These are phyloP conservation scores for Candida caryicola DNA, from an alignment of 805 yeast species.

Conservation along the genomic window DNA sequence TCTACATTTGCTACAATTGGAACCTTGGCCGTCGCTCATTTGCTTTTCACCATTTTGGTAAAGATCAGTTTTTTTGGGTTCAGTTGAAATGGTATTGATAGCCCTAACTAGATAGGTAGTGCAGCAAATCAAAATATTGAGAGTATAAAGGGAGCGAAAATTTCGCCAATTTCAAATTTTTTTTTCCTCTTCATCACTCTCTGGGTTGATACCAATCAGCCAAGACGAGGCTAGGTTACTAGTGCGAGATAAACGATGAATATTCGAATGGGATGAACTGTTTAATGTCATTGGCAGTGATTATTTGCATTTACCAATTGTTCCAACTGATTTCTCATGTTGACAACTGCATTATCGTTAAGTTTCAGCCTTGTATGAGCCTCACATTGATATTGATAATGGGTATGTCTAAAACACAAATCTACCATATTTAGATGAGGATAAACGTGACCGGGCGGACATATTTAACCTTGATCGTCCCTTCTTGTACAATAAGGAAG, in stretches of 20 bases:
- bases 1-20: slow-evolving; percentile 35
- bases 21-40: slow-evolving; percentile 47
- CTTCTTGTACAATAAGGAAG: slow-evolving; percentile 43
- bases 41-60: slow-evolving; percentile 59
- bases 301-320: slow-evolving; percentile 55
- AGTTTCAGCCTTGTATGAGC: slow-evolving; percentile 67
- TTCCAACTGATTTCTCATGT: slow-evolving; percentile 57
- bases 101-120: slow-evolving; percentile 10
- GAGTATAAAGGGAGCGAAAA: slow-evolving; percentile 6
- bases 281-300: slow-evolving; percentile 34
- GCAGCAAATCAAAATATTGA: slow-evolving; percentile 4
- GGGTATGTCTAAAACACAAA: slow-evolving; percentile 14
- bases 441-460: slow-evolving; percentile 54
- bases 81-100: neutral
- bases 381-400: slow-evolving; percentile 5
- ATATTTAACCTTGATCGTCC: slow-evolving; percentile 35
- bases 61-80: slow-evolving; percentile 62
- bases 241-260: neutral
- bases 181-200: too few relatives aligned
- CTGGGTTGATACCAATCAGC: too few relatives aligned
- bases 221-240: neutral
- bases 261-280: neutral
- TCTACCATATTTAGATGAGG: slow-evolving; percentile 29
- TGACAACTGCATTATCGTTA: slow-evolving; percentile 55
- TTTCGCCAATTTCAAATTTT: slow-evolving; percentile 3